Evolutionary conservation across 768 basidiomycete genomes (phyloP), one percentile per base, ranked within the genome.

Genomic region (Cyclocybe cylindracea): DNA sequence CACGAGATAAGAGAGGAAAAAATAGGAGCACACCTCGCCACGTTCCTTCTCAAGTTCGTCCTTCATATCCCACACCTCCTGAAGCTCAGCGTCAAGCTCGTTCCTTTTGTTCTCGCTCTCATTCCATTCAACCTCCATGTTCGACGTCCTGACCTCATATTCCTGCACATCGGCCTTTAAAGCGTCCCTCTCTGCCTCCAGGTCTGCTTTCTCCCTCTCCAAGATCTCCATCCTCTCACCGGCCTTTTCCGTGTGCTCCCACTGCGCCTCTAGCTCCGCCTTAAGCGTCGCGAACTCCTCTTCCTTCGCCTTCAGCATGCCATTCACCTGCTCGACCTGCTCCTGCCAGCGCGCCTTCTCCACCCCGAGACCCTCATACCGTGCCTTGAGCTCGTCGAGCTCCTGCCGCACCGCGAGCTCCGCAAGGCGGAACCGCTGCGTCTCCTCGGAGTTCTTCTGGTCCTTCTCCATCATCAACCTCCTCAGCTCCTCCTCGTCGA

Each of bases 241-340:
- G 10, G 72, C 66, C 52, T 72, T 71, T 68, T 88, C 86, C 7
- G 86, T 83, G 50, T 82, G 72, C 33, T 74, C 70, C 87, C 87
- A 89, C 66, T 89, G 87, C 8, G 83, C 80, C 59, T 89, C 84
- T 32, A 89, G 64, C 66, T 91, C 87, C 0, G 66, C 62, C 63
- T 85, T 84, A 56, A 89, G 66, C 18, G 80, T 70, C 6, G 50
- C 64, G 39, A 72, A 70, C 53, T 81, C 78, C 24, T 78, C 75
- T 10, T 80, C 74, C 41, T 74, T 70, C 7, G 68, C 63, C 37
- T 69, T 68, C 44, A 79, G 60, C 40, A 71, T 73, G 41, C 71
- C 63, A 49, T 71, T 73, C 42, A 72, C 61, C 9, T 68, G 67
- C 54, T 78, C 71, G 42, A 80, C 41, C 49, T 83, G 74, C 37